Evolutionary conservation across 495 filamentous ascomycete species (phyloP).

Genomic region (Xylaria sp.): DNA sequence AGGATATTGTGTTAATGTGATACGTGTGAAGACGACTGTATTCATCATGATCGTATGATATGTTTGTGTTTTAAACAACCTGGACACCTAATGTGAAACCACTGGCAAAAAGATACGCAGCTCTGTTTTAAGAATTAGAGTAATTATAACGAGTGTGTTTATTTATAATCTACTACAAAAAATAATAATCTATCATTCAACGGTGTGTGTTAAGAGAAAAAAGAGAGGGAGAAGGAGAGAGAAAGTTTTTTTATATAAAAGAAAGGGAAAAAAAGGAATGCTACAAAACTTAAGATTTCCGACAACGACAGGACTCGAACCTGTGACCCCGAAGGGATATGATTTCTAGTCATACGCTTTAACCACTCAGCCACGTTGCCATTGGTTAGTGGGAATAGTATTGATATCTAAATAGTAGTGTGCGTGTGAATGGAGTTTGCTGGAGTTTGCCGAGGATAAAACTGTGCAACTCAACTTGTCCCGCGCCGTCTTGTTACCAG

Average conservation of each 20-base stretch:
- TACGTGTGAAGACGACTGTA: background rate
- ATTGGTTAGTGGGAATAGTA: no score
- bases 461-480: no score
- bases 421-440: background rate
- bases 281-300: background rate
- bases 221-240: no score
- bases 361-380: slow-evolving; percentile 17
- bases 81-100: background rate
- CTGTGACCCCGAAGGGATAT: slow-evolving; percentile 6
- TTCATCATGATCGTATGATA: background rate
- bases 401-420: background rate
- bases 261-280: background rate
- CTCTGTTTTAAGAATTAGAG: no score
- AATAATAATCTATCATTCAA: no score
- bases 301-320: slow-evolving; percentile 18
- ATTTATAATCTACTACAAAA: no score
- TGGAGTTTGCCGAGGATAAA: no score
- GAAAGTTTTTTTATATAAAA: no score
- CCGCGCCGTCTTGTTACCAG: no score
- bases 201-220: no score
- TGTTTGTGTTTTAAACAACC: background rate
- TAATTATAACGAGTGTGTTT: no score
- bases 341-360: slow-evolving; percentile 18
- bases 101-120: background rate
- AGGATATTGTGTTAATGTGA: background rate